A percentile compares a stretch with the other conserved stretches of the same genome.
These are phyloP conservation scores for Dendrocalamus latiflorus DNA, from an alignment of 202 grass and related monocot genomes.

Conservation along the genomic window DNA sequence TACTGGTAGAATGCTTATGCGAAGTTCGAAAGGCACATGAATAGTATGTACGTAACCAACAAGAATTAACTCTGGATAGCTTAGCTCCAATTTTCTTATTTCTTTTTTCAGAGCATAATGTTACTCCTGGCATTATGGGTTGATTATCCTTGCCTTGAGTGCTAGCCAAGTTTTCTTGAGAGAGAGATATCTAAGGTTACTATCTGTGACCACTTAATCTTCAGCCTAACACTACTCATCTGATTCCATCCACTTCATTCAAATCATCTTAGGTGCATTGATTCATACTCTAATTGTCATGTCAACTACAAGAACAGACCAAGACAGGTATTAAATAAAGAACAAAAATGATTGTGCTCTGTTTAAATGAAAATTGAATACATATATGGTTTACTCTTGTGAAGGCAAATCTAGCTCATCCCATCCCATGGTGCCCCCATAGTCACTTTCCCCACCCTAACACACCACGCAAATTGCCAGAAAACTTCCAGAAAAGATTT, in stretches of 20 bases:
- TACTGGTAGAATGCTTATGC: neutral
- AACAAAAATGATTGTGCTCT: neutral
- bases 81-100: neutral
- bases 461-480: neutral
- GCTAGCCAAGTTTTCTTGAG: conserved; percentile 15
- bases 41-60: neutral
- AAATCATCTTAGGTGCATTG: neutral
- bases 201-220: neutral
- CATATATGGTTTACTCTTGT: neutral
- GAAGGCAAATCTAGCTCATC: neutral
- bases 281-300: neutral
- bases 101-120: neutral
- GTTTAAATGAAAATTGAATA: neutral
- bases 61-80: neutral
- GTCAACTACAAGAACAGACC: neutral
- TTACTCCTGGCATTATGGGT: no score
- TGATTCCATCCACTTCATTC: conserved; percentile 23
- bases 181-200: neutral
- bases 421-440: neutral
- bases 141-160: neutral
- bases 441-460: neutral
- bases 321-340: neutral
- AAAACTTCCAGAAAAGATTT: neutral
- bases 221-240: conserved; percentile 8
- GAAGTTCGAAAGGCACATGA: neutral